These are phyloP conservation scores for Chlamydomonas sp. DNA, from an alignment of 139 green algal genomes.

Conservation along the genomic window DNA sequence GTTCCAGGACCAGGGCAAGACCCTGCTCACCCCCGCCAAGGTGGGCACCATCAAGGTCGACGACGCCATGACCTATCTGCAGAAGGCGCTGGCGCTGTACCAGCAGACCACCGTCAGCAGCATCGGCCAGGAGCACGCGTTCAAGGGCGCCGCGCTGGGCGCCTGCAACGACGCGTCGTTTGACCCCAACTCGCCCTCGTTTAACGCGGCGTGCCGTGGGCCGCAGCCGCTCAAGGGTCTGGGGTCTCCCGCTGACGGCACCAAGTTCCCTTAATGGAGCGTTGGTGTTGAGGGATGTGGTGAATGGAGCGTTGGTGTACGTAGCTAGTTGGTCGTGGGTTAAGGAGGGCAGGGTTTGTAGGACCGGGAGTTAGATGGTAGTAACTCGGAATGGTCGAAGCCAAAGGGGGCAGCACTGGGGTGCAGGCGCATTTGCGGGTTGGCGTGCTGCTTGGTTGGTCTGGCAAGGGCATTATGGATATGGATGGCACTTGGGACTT, in stretches of 20 bases:
- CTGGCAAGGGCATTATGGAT: no score
- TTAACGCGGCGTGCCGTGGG: background rate
- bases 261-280: background rate
- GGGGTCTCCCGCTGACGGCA: background rate
- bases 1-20: background rate
- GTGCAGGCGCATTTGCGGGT: no score
- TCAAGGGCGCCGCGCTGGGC: background rate
- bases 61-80: background rate
- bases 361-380: no score
- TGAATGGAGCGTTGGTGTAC: no score
- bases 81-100: background rate
- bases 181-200: background rate
- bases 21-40: background rate
- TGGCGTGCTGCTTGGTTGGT: no score
- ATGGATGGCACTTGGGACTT: no score
- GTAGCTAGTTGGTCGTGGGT: no score
- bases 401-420: no score
- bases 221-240: slow-evolving; percentile 6
- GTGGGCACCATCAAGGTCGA: background rate
- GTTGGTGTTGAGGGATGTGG: no score
- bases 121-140: background rate
- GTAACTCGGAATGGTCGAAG: no score
- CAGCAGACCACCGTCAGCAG: background rate
- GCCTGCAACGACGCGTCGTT: background rate
- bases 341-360: no score